A percentile compares a stretch with the other conserved stretches of the same genome.
phyloP scores from a whole-genome alignment of 192 early-diverging fungal genomes.

The Coemansia biformis region DNA sequence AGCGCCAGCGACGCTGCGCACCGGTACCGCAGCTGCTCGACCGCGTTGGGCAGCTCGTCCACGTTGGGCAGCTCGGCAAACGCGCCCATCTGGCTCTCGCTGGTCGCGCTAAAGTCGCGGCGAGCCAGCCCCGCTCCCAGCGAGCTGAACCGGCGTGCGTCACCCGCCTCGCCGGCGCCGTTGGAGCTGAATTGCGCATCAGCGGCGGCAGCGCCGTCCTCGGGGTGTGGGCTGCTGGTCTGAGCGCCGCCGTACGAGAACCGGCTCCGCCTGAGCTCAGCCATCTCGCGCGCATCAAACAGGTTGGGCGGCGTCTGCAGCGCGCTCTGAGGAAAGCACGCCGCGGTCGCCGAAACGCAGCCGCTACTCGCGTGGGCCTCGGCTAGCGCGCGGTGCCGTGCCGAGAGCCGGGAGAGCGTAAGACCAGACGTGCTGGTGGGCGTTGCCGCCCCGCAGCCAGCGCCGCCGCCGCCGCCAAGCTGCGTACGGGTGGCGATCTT shows the following conservation, averaged over 20 bases:
- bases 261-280: slow-evolving; percentile 15
- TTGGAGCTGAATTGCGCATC: background rate
- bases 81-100: slow-evolving; percentile 6
- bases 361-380: slow-evolving; percentile 10
- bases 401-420: slow-evolving; percentile 3
- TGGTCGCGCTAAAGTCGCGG: slow-evolving; percentile 5
- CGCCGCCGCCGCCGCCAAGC: slow-evolving; percentile 15
- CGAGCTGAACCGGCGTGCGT: slow-evolving; percentile 8
- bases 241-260: slow-evolving; percentile 29
- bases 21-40: slow-evolving; percentile 35
- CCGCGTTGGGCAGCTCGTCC: slow-evolving; percentile 37
- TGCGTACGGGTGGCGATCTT: slow-evolving; percentile 29
- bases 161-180: background rate
- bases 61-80: slow-evolving; percentile 27
- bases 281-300: slow-evolving; percentile 19
- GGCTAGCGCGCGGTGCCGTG: slow-evolving; percentile 10
- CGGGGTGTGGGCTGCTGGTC: background rate
- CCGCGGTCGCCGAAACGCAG: slow-evolving; percentile 27
- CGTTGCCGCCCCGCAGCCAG: slow-evolving; percentile 5
- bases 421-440: slow-evolving; percentile 10
- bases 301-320: slow-evolving; percentile 9
- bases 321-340: slow-evolving; percentile 19
- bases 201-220: background rate
- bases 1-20: slow-evolving; percentile 25
- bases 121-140: slow-evolving; percentile 11